These are phyloP conservation scores for Nemania bipapillata DNA, from an alignment of 2,329 filamentous ascomycete genomes.

Conservation along the genomic window DNA sequence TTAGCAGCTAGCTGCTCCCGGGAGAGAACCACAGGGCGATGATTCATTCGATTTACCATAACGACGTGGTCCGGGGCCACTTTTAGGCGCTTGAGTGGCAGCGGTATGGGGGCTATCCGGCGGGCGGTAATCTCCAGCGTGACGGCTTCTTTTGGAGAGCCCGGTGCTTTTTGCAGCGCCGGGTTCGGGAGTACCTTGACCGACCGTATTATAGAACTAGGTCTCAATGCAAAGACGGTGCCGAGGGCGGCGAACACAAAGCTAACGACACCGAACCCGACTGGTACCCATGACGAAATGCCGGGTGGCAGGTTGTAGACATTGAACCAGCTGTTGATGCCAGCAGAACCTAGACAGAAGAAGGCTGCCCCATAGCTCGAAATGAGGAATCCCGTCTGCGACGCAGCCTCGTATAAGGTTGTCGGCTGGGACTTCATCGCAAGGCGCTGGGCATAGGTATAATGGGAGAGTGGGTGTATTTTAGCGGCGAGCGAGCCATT, in stretches of 20 bases:
- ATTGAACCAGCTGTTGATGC: conserved; percentile 62
- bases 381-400: conserved; percentile 71
- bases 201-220: conserved; percentile 65
- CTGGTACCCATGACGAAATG: conserved; percentile 66
- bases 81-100: conserved; percentile 58
- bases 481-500: conserved; percentile 13
- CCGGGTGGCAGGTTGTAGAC: conserved; percentile 63
- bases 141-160: conserved; percentile 46
- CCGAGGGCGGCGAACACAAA: conserved; percentile 70
- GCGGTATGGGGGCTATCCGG: conserved; percentile 58
- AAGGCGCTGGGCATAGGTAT: conserved; percentile 65
- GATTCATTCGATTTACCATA: conserved; percentile 54
- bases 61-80: conserved; percentile 54
- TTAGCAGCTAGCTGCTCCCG: conserved; percentile 46
- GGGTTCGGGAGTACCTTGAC: conserved; percentile 64
- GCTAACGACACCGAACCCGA: conserved; percentile 68
- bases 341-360: conserved; percentile 64
- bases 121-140: conserved; percentile 65
- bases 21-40: conserved; percentile 36
- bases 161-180: conserved; percentile 1
- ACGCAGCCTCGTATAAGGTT: conserved; percentile 71
- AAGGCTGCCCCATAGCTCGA: conserved; percentile 67
- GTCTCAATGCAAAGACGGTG: conserved; percentile 67
- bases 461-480: conserved; percentile 45
- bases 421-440: conserved; percentile 66